Evolutionary conservation across 371 early-diverging fungal genomes (phyloP), one percentile per base, ranked within the genome.

Genomic region (Fennellomyces sp.): DNA sequence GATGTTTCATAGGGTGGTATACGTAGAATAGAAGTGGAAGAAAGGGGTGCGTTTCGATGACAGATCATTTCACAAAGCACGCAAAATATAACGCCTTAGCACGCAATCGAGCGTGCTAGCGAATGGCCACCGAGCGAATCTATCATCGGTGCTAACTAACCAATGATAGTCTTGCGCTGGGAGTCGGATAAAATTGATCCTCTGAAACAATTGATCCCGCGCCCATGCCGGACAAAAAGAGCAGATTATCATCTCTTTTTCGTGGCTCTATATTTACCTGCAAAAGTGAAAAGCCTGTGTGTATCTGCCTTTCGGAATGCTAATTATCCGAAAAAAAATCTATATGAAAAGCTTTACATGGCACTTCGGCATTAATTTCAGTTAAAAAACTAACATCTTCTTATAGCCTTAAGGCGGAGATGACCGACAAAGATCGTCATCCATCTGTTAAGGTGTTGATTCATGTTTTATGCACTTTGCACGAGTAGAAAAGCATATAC

Each of bases 41-140:
- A 45, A 61, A 49, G 55, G 51, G 41, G 35, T 49, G 31, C 23
- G 31, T 38, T 49, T 23, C 36, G 4, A 28, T 12, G 26, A 60
- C 19, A 45, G 45, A 45, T 45, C 45, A 45, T 45, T 45, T 45
- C 33, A 41, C 31, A 12, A 41, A 61, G 45, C 49, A 61, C 54
- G 52, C 58, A 54, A 58, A 47, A 45, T 49, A 47, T 48, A 25
- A 33, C 58, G 58, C 28, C 58, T 45, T 25, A 58, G 19, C 58
- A 58, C 58, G 58, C 58, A 58, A 58, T 58, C 58, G 17, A 23
- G 45, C 45, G 45, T 45, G 45, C 45, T 45, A 25, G 45, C 17
- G 45, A 45, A 45, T 45, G 45, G 45, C 23, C 45, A 45, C 45
- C 10, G 45, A 45, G 45, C 23, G 23, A 3, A 45, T 45, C 45